Evolutionary conservation across 768 basidiomycete genomes (phyloP), one percentile per base, ranked within the genome.

Genomic region (Inosperma sp.): DNA sequence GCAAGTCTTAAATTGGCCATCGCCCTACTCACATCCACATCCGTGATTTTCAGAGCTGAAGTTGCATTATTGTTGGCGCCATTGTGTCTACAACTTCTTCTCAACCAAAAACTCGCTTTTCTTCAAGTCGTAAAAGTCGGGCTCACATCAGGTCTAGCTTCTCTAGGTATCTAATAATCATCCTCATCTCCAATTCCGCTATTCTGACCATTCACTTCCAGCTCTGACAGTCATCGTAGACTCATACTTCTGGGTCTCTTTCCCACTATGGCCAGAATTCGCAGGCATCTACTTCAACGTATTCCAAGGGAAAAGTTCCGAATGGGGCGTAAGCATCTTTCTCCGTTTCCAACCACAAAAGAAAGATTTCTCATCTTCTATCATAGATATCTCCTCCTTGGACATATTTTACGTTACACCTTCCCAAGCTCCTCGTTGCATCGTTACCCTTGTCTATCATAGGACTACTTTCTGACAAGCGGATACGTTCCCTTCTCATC

Each of bases 251-350:
- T 97, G 95, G 93, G 62, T 75, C 47, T 69, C 68, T 57, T 77
- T 71, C 59, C 74, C 80, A 4, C 62, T 94, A 0, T 97, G 93
- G 94, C 94, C 96, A 0, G 96, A 98, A 63, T 70, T 89, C 13
- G 73, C 80, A 1, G 77, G 81, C 0, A 56, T 94, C 9, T 83
- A 82, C 56, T 99, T 91, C 72, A 99, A 98, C 62, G 80, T 97
- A 21, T 70, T 84, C 5, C 67, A 91, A 62, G 93, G 93, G 12
- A 93, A 95, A 65, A 85, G 87, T 22, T 70, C 83, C 0, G 83
- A 93, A 16, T 99, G 96, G 96, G 96, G 96, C 55, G 91, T 95
- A 65, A 56, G 88, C 76, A n/a, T 23, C 23, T 36, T 19, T 52
- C 27, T 10, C 19, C 22, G 37, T 16, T 21, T 48, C 25, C 26